Evolutionary conservation across 2,329 filamentous ascomycete species (phyloP), one percentile per base, ranked within the genome.

Genomic region (Phaeosphaeria sp.): DNA sequence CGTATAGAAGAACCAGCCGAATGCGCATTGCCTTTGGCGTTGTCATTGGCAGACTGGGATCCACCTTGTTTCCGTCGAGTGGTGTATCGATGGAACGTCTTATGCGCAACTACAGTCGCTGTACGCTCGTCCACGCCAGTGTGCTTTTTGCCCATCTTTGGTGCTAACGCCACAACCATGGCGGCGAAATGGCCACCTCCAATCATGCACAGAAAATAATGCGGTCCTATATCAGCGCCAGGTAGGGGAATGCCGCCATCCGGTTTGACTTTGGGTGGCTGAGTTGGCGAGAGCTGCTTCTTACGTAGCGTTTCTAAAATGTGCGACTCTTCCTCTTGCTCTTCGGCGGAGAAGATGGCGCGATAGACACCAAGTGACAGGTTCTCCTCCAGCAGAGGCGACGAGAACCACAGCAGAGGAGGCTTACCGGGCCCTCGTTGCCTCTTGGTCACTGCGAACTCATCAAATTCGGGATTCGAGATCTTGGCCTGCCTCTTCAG

Each of bases 121-220:
- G 96, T 91, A 52, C 92, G 85, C 64, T 96, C 93, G 72, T 96
- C 86, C 1, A 90, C 83, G 0, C 90, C 90, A 13, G 85, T 81
- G 2, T 83, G 82, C 52, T 87, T 87, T 73, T 91, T 94, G 39
- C 87, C 86, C 52, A 90, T 82, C 61, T 93, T 91, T 0, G 95
- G 93, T 0, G 92, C 88, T 3, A 98, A 84, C 0, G 93, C 93
- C 11, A 99, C 91, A 11, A 98, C 84, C 93, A 98, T 98, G 50
- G 91, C 95, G 0, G 95, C 95, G 73, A 99, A 99, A 75, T 99
- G 95, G 0, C 95, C 95, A 58, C 95, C 95, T 22, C 95, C 95
- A 50, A 99, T 96, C 95, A 99, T 99, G 78, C 93, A 98, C 48
- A 99, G 85, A 73, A 99, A 98, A 50, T 97, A 88, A 73, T 98